Evolutionary conservation across 129 eudicot species (phyloP), one percentile per base, ranked within the genome.

Genomic region (Escallonia rubra): DNA sequence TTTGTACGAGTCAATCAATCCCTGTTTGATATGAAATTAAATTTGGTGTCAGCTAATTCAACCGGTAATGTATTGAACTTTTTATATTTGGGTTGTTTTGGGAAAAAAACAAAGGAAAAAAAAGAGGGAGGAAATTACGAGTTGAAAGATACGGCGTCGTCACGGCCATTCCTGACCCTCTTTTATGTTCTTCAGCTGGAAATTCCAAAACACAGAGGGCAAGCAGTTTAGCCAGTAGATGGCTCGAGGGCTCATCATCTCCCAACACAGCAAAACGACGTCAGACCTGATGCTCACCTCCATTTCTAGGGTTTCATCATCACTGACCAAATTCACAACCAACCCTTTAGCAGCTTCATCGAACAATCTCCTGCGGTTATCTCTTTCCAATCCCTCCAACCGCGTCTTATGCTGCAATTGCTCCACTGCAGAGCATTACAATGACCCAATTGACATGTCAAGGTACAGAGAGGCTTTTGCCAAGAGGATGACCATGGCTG

Each of bases 401-500:
- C 80, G 10, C 55, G 8, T 77, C 41, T 70, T 72, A 15, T 48
- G 78, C 43, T 81, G 87, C 66, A 68, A 43, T 48, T 83, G 78
- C 75, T 77, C 74, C 68, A 59, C 13, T 69, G n/a, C 49, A 34
- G 71, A n/a, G 34, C 34, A 23, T 23, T 23, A 1, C 16, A 23
- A 61, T 16, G 59, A 68, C 65, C 41, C 75, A 47, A 9, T 69
- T 53, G 71, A 70, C 66, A 61, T 82, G 77, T 61, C 83, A 6
- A 77, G 63, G 7, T 79, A 83, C 78, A 77, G 53, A 61, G 74
- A 81, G n/a, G 50, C 62, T 44, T 91, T 91, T 67, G 70, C 91
- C 2, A 81, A 69, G 5, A 82, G 84, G 64, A 91, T 88, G 97
- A 70, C 64, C 38, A 71, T 85, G 90, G 93, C 93, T 38, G 93